Conservation (phyloP, 1,284 basidiomycete species). For the Sanghuangporus sanghuang region DNA sequence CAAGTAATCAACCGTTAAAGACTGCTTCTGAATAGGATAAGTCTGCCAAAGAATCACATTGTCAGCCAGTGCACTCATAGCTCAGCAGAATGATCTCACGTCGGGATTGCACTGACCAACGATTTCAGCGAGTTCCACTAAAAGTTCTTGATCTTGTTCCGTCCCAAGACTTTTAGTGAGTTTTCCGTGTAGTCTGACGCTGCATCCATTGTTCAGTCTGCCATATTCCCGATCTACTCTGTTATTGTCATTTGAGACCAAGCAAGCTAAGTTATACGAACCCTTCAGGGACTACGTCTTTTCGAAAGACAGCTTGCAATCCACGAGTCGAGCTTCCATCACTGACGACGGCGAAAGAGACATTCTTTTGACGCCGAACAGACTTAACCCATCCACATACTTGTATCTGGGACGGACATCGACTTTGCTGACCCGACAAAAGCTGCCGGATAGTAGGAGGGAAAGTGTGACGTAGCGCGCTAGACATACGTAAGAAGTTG, state of each 20-base stretch:
- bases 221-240: not conserved
- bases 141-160: conserved; percentile 72
- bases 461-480: conserved; percentile 10
- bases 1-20: conserved; percentile 68
- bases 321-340: conserved; percentile 71
- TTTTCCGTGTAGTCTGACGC: conserved; percentile 62
- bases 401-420: conserved; percentile 15
- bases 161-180: conserved; percentile 61
- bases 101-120: conserved; percentile 75
- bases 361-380: conserved; percentile 79
- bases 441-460: conserved; percentile 57
- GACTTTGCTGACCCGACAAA: conserved; percentile 28
- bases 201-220: conserved; percentile 68
- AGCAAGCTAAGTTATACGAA: not conserved
- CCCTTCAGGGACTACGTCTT: conserved; percentile 21
- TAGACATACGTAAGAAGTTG: not conserved
- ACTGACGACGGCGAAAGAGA: conserved; percentile 77
- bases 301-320: conserved; percentile 74
- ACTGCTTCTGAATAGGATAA: conserved; percentile 88
- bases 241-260: conserved; percentile 14
- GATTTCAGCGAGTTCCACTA: conserved; percentile 60
- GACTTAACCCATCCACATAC: conserved; percentile 83
- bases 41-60: conserved; percentile 33
- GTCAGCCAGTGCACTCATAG: not conserved
- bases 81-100: conserved; percentile 31